Base-by-base conservation (phyloP, 2,329 filamentous ascomycete species). In the Fusarium torreyae region DNA sequence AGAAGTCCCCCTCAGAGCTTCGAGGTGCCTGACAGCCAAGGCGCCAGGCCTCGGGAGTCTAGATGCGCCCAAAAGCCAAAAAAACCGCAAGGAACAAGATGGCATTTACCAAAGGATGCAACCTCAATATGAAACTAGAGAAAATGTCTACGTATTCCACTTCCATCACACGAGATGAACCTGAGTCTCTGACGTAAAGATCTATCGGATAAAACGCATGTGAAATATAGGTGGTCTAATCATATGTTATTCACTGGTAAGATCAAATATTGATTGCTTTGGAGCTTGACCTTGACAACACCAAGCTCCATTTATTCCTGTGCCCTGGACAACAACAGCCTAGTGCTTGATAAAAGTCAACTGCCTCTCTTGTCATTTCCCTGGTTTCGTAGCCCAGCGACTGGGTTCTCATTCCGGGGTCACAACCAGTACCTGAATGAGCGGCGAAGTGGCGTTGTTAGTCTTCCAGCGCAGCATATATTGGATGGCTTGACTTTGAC, bases 401-500 rank as follows among this genome's bases (percentile, higher is more conserved):
- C 44, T 58, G 62, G 51, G 38, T 57, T 59, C 54, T 57, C 63
- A 18, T 60, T 59, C 44, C 39, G 33, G 51, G 61, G 38, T 57
- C 38, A 51, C 34, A 44, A 22, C 20, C 48, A 45, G 54, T 62
- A 45, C 66, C 66, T 69, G 46, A 15, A 62, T 66, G 55, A 57
- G 43, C 40, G 48, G 44, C 66, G 61, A 63, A 56, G 66, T 69
- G 61, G 66, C 66, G 61, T 34, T 62, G 48, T 48, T 66, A 33
- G 55, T 40, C 38, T 31, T 50, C n/a, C 11, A 39, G 39, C 24
- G 17, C 15, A 28, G 42, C 20, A 33, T 31, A 38, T 45, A 17
- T 24, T 51, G 38, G 33, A 57, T 31, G 39, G 44, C 43, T 50
- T n/a, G 26, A 34, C 36, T 63, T 50, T 49, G 52, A 45, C 20